phyloP scores from a whole-genome alignment of 2,329 filamentous ascomycete species.

The Colletotrichum euphorbiae region DNA sequence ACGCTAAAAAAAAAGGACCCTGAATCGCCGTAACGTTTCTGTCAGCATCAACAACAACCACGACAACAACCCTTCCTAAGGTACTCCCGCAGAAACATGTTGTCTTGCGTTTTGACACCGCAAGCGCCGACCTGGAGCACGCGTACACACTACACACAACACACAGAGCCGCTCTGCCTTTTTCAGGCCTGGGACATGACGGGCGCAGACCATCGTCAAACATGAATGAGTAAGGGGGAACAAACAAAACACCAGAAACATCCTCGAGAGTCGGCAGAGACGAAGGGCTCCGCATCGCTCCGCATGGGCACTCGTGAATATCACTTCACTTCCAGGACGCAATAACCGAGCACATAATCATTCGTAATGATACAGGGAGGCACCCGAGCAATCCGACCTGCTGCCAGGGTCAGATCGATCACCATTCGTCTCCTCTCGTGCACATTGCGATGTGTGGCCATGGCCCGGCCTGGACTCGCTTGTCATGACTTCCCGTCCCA shows the following conservation, averaged over 20 bases:
- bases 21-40: neutral
- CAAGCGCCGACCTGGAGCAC: slow-evolving; percentile 2
- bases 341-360: too few species aligned
- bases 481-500: slow-evolving; percentile 4
- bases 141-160: neutral
- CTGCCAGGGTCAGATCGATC: slow-evolving; percentile 15
- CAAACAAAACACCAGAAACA: neutral
- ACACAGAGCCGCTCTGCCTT: slow-evolving; percentile 8
- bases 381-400: slow-evolving; percentile 6
- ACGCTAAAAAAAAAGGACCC: too few species aligned
- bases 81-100: slow-evolving; percentile 13
- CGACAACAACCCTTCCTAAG: neutral
- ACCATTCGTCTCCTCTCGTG: slow-evolving; percentile 11
- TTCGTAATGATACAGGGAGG: too few species aligned
- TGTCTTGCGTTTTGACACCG: slow-evolving; percentile 19
- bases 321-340: too few species aligned
- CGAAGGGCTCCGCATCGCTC: neutral
- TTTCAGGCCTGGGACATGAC: neutral
- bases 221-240: neutral
- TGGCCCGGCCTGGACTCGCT: slow-evolving; percentile 25
- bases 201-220: slow-evolving; percentile 3
- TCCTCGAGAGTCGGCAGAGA: neutral
- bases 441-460: slow-evolving; percentile 20
- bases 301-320: neutral
- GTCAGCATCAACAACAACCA: neutral